These are phyloP conservation scores for Saccharomycopsis oosterbeekiorum DNA, from an alignment of 805 yeast species.

Conservation along the genomic window DNA sequence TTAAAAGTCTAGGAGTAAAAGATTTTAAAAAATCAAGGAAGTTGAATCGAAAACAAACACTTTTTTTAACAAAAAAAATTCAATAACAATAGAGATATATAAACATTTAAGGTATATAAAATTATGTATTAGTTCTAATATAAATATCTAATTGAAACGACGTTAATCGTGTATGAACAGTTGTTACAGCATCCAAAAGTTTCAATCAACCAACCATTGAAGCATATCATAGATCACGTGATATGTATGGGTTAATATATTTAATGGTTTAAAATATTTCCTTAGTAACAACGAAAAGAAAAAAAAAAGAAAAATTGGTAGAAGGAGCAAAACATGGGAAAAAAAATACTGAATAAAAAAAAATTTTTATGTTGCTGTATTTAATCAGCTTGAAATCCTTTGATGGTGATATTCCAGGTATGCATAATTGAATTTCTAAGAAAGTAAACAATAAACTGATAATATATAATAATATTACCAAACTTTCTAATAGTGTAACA, in stretches of 20 bases:
- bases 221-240: not conserved
- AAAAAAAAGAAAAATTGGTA: not conserved
- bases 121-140: not conserved
- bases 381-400: not conserved
- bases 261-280: too few species aligned
- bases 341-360: not conserved
- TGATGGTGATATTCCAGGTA: too few species aligned
- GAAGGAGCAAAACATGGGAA: not conserved
- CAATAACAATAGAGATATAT: not conserved
- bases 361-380: constrained; percentile 1
- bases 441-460: too few species aligned
- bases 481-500: not conserved
- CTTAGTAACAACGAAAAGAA: too few species aligned
- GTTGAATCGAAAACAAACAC: not conserved
- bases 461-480: not conserved
- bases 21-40: not conserved
- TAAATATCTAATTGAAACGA: not conserved
- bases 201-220: not conserved
- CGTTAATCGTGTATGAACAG: too few species aligned
- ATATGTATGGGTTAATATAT: not conserved
- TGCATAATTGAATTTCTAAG: too few species aligned
- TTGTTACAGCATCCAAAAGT: too few species aligned
- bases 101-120: not conserved
- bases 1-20: not conserved
- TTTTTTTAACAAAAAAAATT: not conserved